Percentiles rank a stretch among this genome's conserved stretches.
Evolutionary conservation across 768 basidiomycete species (phyloP).

Genomic region (Suillus weaverae): DNA sequence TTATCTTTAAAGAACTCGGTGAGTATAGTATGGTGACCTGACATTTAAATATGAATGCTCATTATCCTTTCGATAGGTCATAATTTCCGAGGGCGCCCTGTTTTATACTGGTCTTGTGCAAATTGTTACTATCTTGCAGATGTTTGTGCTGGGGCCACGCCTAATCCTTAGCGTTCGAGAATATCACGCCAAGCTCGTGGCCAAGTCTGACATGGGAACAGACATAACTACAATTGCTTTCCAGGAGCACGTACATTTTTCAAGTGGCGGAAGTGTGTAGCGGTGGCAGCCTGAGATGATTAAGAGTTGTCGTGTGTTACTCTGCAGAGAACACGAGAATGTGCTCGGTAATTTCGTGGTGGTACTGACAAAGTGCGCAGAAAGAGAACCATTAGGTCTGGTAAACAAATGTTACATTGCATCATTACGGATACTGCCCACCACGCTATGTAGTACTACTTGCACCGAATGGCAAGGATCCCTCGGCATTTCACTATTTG

Average conservation of each 20-base stretch:
- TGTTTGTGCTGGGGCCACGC: background rate
- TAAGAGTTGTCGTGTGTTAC: too few species aligned
- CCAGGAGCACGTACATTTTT: background rate
- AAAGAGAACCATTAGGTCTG: background rate
- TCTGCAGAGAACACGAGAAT: background rate
- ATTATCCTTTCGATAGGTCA: background rate
- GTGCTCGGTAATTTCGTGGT: background rate
- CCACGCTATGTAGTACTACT: too few species aligned
- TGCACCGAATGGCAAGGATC: too few species aligned
- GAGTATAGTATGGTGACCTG: background rate
- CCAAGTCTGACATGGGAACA: background rate
- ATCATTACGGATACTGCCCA: too few species aligned
- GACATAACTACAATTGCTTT: background rate
- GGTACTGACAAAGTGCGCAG: background rate
- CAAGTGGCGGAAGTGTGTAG: background rate
- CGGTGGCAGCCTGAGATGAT: too few species aligned
- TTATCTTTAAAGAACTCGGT: background rate
- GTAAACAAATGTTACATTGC: too few species aligned
- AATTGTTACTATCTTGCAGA: background rate
- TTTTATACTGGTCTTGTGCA: rapidly evolving
- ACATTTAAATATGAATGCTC: background rate
- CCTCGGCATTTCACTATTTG: background rate
- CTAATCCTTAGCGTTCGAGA: background rate
- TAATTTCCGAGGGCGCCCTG: background rate
- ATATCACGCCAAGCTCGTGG: background rate